Conservation (phyloP, 1,139 yeast species). For the Pichia cactophila region DNA sequence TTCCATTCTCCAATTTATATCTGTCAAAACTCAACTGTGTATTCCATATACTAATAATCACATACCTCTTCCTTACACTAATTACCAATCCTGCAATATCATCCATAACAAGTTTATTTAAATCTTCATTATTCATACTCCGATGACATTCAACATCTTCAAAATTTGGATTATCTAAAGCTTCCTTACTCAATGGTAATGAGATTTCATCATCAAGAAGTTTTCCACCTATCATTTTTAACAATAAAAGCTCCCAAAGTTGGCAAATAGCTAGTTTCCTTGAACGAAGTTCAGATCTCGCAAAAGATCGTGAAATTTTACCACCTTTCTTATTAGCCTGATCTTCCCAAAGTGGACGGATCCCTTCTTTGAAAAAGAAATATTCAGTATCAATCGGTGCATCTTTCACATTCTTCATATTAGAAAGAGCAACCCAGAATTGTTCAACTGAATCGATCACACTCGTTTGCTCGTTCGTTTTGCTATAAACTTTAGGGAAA, state of each 20-base stretch:
- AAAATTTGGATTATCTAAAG: conserved; percentile 9
- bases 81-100: conserved; percentile 49
- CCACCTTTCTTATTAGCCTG: conserved; percentile 59
- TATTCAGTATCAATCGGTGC: conserved; percentile 51
- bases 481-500: conserved; percentile 19
- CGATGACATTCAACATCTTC: conserved; percentile 2
- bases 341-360: conserved; percentile 69
- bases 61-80: conserved; percentile 46
- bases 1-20: conserved; percentile 12
- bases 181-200: conserved; percentile 5
- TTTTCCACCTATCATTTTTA: conserved; percentile 10
- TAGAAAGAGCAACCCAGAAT: conserved; percentile 49
- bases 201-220: conserved; percentile 1
- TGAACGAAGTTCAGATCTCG: conserved; percentile 1
- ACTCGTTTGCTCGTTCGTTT: conserved; percentile 24
- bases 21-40: conserved; percentile 36
- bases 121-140: conserved; percentile 4
- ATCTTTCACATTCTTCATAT: conserved; percentile 40
- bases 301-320: conserved; percentile 42
- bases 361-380: conserved; percentile 54
- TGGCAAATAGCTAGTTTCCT: conserved; percentile 1
- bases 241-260: conserved; percentile 11
- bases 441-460: conserved; percentile 51
- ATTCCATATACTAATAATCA: conserved; percentile 49
- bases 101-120: conserved; percentile 16